A percentile compares a stretch with the other conserved stretches of the same genome.
These are phyloP conservation scores for Blepharisma stoltei DNA, from an alignment of 73 alveolate genomes.

Conservation along the genomic window DNA sequence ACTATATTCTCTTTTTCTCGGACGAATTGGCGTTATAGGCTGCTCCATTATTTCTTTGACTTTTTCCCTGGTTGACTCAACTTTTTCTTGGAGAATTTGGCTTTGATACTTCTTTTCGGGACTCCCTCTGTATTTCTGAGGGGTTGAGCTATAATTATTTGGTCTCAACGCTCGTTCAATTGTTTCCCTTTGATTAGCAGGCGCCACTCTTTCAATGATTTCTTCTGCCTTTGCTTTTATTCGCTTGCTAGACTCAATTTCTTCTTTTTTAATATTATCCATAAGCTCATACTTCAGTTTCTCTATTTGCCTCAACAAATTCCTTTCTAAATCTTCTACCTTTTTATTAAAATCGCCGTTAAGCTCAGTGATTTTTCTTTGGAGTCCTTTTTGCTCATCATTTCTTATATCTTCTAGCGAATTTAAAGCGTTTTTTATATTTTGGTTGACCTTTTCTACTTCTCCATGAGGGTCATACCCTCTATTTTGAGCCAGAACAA, in stretches of 20 bases:
- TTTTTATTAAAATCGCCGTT: slow-evolving; percentile 11
- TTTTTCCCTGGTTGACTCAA: not conserved
- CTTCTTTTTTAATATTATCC: slow-evolving; percentile 23
- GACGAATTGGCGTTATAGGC: too few species aligned
- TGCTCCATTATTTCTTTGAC: not conserved
- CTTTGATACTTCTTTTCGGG: slow-evolving; percentile 2
- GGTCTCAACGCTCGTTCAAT: not conserved
- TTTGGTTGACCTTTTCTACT: not conserved
- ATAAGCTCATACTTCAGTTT: slow-evolving; percentile 7
- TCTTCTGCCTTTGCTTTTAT: not conserved
- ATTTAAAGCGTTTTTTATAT: not conserved
- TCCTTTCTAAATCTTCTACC: slow-evolving; percentile 4
- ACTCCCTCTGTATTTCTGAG: not conserved
- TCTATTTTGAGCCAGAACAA: not conserved
- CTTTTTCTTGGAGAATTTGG: not conserved
- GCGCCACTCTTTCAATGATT: not conserved
- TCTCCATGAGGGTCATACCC: not conserved
- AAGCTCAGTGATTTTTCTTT: slow-evolving; percentile 14
- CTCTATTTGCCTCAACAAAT: slow-evolving; percentile 3
- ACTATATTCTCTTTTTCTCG: too few species aligned
- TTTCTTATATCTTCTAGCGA: not conserved
- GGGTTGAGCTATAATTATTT: not conserved
- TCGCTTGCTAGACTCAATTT: not conserved
- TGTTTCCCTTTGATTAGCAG: not conserved
- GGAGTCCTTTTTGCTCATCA: slow-evolving; percentile 11